Evolutionary conservation across 1,139 yeast genomes (phyloP).

Genomic region (Taphrina populina): DNA sequence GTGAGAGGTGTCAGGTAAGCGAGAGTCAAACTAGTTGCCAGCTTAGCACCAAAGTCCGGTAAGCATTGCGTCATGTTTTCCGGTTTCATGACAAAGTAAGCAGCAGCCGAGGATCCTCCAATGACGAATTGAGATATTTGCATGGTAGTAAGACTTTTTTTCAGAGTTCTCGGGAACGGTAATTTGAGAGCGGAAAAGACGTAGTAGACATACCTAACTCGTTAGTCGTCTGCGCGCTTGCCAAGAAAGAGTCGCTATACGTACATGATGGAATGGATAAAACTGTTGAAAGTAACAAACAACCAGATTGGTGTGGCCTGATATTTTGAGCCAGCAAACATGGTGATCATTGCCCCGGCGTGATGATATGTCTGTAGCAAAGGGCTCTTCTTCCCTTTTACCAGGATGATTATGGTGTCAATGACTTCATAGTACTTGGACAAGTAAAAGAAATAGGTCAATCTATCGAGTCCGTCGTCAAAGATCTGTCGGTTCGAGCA

Average conservation of each 20-base stretch:
- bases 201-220: constrained; percentile 58
- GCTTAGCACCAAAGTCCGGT: constrained; percentile 51
- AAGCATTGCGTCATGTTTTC: constrained; percentile 55
- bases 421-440: constrained; percentile 72
- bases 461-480: constrained; percentile 56
- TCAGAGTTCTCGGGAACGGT: constrained; percentile 59
- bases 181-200: constrained; percentile 62
- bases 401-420: constrained; percentile 65
- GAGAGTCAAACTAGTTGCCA: constrained; percentile 65
- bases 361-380: constrained; percentile 74
- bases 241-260: too few species aligned
- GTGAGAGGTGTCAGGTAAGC: constrained; percentile 69
- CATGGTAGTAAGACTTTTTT: constrained; percentile 62
- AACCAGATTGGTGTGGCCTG: constrained; percentile 79
- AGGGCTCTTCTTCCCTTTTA: constrained; percentile 69
- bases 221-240: too few species aligned
- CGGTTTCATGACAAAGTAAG: constrained; percentile 60
- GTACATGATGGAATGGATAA: constrained; percentile 71
- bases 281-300: constrained; percentile 68
- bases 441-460: constrained; percentile 67
- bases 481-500: constrained; percentile 65
- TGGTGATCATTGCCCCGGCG: constrained; percentile 78
- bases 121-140: constrained; percentile 69
- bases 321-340: constrained; percentile 77
- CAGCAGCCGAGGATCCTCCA: constrained; percentile 67